Conservation (phyloP, 2,329 filamentous ascomycete genomes). For the Cryphonectria nitschkei region DNA sequence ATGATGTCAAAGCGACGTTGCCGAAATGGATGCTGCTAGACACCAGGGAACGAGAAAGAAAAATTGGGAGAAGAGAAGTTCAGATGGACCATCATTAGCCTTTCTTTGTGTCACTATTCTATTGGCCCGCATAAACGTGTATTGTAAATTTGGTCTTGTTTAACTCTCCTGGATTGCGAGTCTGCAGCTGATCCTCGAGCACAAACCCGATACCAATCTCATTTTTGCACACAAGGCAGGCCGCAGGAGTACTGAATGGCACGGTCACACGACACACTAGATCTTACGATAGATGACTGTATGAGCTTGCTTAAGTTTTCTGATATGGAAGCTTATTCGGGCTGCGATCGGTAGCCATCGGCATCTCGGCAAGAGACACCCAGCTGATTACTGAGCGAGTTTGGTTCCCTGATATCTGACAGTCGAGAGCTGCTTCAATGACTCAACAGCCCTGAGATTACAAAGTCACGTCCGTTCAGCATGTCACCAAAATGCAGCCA, state of each 20-base stretch:
- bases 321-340: background rate
- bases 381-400: constrained; percentile 7
- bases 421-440: background rate
- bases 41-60: background rate
- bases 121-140: background rate
- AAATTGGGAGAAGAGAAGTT: background rate
- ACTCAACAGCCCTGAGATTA: constrained; percentile 5
- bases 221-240: background rate
- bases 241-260: background rate
- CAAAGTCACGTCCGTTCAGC: background rate
- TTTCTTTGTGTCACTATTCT: no score
- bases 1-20: background rate
- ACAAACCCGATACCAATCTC: background rate
- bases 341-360: constrained; percentile 11
- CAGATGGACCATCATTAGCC: background rate
- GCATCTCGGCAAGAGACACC: background rate
- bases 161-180: background rate
- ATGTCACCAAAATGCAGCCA: background rate
- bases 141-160: no score
- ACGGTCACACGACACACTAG: background rate
- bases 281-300: background rate
- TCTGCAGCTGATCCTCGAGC: background rate
- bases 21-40: background rate
- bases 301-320: background rate
- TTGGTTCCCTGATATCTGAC: background rate